Evolutionary conservation across 495 filamentous ascomycete genomes (phyloP).

Genomic region (Penicillium paxilli): DNA sequence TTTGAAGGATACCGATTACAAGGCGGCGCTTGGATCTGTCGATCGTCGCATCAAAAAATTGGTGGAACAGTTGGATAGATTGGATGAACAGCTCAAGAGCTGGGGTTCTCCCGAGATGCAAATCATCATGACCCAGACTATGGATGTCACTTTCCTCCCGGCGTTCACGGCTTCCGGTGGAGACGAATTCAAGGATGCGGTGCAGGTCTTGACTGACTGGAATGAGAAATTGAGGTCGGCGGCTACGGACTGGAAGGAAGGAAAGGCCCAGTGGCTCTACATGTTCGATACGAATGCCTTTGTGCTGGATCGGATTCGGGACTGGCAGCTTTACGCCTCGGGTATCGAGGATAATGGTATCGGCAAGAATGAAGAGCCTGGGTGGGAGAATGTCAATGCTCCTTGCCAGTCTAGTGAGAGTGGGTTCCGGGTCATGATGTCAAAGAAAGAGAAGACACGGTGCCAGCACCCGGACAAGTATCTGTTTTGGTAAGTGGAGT

Average conservation of each 20-base stretch:
- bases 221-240: slow-evolving; percentile 43
- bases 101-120: slow-evolving; percentile 44
- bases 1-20: slow-evolving; percentile 34
- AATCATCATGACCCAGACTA: slow-evolving; percentile 47
- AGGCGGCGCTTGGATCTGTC: slow-evolving; percentile 34
- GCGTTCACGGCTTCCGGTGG: slow-evolving; percentile 35
- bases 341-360: slow-evolving; percentile 43
- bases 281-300: slow-evolving; percentile 53
- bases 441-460: slow-evolving; percentile 27
- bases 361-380: slow-evolving; percentile 37
- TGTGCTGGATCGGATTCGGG: slow-evolving; percentile 49
- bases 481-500: slow-evolving; percentile 51
- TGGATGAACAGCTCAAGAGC: slow-evolving; percentile 35
- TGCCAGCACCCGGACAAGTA: slow-evolving; percentile 50
- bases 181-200: slow-evolving; percentile 39
- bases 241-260: slow-evolving; percentile 40
- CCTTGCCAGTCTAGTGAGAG: slow-evolving; percentile 35
- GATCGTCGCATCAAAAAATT: slow-evolving; percentile 45
- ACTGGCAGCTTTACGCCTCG: slow-evolving; percentile 42
- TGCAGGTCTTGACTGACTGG: slow-evolving; percentile 45
- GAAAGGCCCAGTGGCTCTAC: slow-evolving; percentile 34
- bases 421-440: slow-evolving; percentile 34
- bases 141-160: slow-evolving; percentile 54
- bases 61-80: slow-evolving; percentile 43
- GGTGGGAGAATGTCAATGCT: slow-evolving; percentile 42